These are phyloP conservation scores for Boletus patriciae DNA, from an alignment of 768 basidiomycete genomes.

Conservation along the genomic window DNA sequence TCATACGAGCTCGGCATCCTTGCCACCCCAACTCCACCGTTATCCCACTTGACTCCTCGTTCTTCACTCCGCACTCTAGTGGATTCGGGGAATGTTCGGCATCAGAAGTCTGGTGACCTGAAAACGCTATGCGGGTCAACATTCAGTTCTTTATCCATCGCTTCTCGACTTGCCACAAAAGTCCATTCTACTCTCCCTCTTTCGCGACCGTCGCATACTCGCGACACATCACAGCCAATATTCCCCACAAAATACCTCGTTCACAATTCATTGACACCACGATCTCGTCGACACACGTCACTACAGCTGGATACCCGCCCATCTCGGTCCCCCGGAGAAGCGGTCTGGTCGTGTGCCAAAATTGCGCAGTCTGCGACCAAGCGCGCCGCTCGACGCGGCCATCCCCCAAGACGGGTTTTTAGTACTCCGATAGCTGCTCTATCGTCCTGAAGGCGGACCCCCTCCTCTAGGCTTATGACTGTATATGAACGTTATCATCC, in stretches of 20 bases:
- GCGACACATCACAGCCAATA: constrained; percentile 7
- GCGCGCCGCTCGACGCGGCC: constrained; percentile 28
- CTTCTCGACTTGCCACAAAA: constrained; percentile 19
- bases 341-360: constrained; percentile 34
- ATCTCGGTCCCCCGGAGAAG: constrained; percentile 9
- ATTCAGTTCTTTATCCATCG: constrained; percentile 21
- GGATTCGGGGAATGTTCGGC: constrained; percentile 5
- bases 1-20: constrained; percentile 27
- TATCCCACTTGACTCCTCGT: constrained; percentile 13
- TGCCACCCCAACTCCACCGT: neutral
- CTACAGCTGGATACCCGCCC: constrained; percentile 3
- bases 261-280: constrained; percentile 11
- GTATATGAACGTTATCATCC: constrained; percentile 7
- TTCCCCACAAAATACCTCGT: constrained; percentile 4
- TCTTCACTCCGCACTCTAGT: constrained; percentile 30
- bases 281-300: constrained; percentile 10
- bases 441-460: constrained; percentile 6
- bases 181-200: constrained; percentile 4
- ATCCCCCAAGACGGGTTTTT: constrained; percentile 22
- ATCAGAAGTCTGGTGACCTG: constrained; percentile 8
- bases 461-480: constrained; percentile 4
- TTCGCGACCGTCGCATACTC: constrained; percentile 5
- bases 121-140: constrained; percentile 23
- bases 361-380: constrained; percentile 28
- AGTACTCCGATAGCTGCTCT: constrained; percentile 19